Evolutionary conservation across 208 protist genomes (phyloP).

Genomic region (Leishmania major): DNA sequence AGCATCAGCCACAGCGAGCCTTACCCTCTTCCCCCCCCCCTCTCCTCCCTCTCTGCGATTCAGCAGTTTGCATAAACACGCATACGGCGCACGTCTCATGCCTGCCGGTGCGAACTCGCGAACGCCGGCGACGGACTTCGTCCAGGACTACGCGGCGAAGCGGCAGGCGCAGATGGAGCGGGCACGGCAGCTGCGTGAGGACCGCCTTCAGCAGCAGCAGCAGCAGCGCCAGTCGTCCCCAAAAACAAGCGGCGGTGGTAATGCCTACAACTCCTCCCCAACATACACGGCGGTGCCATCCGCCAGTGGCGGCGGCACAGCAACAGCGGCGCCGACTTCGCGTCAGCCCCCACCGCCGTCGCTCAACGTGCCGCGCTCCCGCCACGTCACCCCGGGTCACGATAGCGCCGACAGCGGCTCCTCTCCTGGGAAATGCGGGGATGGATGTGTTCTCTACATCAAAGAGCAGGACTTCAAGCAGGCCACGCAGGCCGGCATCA

Average conservation of each 20-base stretch:
- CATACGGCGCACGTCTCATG: neutral
- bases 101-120: conserved; percentile 23
- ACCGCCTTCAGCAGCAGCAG: conserved; percentile 51
- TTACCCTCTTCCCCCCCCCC: neutral
- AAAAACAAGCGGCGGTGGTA: neutral
- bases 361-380: conserved; percentile 13
- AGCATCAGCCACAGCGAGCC: neutral
- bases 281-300: conserved; percentile 7
- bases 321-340: neutral
- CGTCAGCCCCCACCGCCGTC: conserved; percentile 9
- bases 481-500: conserved; percentile 73
- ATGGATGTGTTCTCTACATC: conserved; percentile 52
- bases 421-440: neutral
- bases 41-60: neutral
- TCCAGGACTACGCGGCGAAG: conserved; percentile 89
- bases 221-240: conserved; percentile 12
- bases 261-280: conserved; percentile 14
- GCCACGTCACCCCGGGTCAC: conserved; percentile 1
- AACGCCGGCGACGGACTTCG: conserved; percentile 72
- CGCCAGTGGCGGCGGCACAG: conserved; percentile 1
- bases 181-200: conserved; percentile 70
- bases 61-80: neutral
- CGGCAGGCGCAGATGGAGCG: conserved; percentile 82
- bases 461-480: conserved; percentile 76
- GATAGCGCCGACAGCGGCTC: neutral